phyloP scores from a whole-genome alignment of 2,329 filamentous ascomycete species.

The Myrmaecium sp. region DNA sequence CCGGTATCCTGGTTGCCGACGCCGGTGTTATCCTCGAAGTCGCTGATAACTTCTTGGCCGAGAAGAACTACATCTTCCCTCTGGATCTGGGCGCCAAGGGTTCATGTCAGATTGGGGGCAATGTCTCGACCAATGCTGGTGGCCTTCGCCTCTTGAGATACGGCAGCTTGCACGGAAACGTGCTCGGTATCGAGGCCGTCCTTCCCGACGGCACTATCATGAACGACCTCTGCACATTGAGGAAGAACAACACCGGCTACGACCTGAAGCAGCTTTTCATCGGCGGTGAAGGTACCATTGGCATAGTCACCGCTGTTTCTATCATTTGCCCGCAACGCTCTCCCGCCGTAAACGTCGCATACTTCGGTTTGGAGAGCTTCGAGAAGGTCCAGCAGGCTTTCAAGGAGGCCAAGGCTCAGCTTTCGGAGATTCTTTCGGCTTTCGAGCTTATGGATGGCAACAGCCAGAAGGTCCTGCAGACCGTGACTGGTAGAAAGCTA shows the following conservation, averaged over 20 bases:
- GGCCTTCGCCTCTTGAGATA: slow-evolving; percentile 81
- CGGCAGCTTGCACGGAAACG: slow-evolving; percentile 82
- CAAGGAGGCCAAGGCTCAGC: slow-evolving; percentile 71
- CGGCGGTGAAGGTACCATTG: slow-evolving; percentile 85
- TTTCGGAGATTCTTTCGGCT: slow-evolving; percentile 89
- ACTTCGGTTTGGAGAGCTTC: slow-evolving; percentile 80
- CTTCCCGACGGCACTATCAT: slow-evolving; percentile 85
- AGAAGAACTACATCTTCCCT: slow-evolving; percentile 79
- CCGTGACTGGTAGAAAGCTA: slow-evolving; percentile 57
- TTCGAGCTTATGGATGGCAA: slow-evolving; percentile 93
- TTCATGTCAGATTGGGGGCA: slow-evolving; percentile 90
- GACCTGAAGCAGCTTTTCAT: slow-evolving; percentile 96
- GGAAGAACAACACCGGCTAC: slow-evolving; percentile 98
- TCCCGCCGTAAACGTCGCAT: slow-evolving; percentile 82
- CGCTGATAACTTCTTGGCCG: slow-evolving; percentile 70
- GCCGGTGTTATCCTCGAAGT: slow-evolving; percentile 82
- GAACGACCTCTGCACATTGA: slow-evolving; percentile 69
- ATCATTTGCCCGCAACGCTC: slow-evolving; percentile 80
- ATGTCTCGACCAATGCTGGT: slow-evolving; percentile 89
- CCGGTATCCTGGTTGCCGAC: slow-evolving; percentile 76
- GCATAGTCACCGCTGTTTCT: slow-evolving; percentile 79
- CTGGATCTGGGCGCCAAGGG: slow-evolving; percentile 96
- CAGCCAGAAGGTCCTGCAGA: slow-evolving; percentile 60
- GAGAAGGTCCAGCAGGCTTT: slow-evolving; percentile 79
- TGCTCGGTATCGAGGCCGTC: slow-evolving; percentile 84